Conservation (phyloP, 208 protist genomes). For the Trypanosomatidae sp. region DNA sequence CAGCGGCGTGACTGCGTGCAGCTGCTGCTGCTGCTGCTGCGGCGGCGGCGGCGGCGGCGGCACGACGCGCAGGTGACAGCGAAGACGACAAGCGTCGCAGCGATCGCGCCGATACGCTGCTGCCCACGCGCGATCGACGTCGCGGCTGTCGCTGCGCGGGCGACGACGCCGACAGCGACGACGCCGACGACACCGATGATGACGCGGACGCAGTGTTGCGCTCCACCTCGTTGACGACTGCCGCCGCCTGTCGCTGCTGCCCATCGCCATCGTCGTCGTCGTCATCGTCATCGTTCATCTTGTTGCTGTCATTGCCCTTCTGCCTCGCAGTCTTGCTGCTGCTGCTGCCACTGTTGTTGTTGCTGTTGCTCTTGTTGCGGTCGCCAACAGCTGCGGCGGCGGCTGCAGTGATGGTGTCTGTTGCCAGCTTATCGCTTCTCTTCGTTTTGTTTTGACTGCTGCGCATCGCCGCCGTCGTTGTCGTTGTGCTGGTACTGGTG, state of each 20-base stretch:
- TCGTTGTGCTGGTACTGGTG: not conserved
- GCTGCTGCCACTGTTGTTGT: not conserved
- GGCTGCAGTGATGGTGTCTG: not conserved
- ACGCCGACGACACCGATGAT: not conserved
- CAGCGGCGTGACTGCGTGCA: slow-evolving; percentile 5
- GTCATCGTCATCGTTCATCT: too few species aligned
- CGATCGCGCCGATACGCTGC: too few species aligned
- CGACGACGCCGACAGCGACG: not conserved
- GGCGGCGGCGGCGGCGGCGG: too few species aligned
- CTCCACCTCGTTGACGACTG: too few species aligned
- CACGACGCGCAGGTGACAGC: too few species aligned
- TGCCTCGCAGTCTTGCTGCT: not conserved
- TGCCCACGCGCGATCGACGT: not conserved
- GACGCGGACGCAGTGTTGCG: too few species aligned
- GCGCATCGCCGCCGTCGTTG: not conserved
- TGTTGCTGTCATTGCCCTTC: not conserved
- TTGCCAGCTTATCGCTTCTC: slow-evolving; percentile 2
- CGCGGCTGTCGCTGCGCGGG: not conserved
- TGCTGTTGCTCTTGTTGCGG: not conserved
- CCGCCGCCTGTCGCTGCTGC: too few species aligned
- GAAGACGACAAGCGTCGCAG: not conserved
- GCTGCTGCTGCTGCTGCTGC: too few species aligned
- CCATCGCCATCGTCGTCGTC: too few species aligned
- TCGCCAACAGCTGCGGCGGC: too few species aligned
- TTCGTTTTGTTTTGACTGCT: slow-evolving; percentile 5